Evolutionary conservation across 495 filamentous ascomycete species (phyloP).

Genomic region (Neurospora sublineolata): DNA sequence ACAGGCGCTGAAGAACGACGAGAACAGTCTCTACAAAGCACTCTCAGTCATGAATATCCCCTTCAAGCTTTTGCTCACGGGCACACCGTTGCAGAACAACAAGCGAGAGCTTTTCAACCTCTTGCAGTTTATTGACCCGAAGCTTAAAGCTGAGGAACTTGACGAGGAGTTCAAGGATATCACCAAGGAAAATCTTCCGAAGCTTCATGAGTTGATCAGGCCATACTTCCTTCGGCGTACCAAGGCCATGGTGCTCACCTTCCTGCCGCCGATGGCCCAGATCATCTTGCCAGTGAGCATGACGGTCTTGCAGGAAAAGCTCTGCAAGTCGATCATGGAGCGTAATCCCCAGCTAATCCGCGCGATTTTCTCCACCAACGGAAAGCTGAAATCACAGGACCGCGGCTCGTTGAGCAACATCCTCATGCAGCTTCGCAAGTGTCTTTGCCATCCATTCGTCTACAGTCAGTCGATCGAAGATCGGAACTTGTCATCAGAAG

Average conservation of each 20-base stretch:
- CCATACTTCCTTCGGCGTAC: constrained; percentile 65
- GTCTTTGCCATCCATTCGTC: constrained; percentile 89
- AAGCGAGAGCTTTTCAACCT: constrained; percentile 89
- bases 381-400: constrained; percentile 55
- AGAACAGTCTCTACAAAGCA: constrained; percentile 64
- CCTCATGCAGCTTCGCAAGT: constrained; percentile 88
- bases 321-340: constrained; percentile 86
- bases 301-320: constrained; percentile 81
- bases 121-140: constrained; percentile 74
- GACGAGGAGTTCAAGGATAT: constrained; percentile 66
- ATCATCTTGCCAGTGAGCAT: constrained; percentile 91
- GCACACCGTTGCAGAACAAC: constrained; percentile 92
- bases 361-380: constrained; percentile 55
- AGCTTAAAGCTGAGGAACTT: constrained; percentile 53
- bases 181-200: constrained; percentile 64
- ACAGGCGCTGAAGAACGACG: constrained; percentile 90
- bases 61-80: constrained; percentile 77
- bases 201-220: constrained; percentile 75
- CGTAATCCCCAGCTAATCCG: constrained; percentile 84
- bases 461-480: constrained; percentile 88
- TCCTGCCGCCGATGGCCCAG: constrained; percentile 84
- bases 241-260: constrained; percentile 78
- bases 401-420: constrained; percentile 80
- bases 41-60: constrained; percentile 59
- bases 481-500: constrained; percentile 35